Conservation (phyloP, 345 rosid genomes). For the Carallia brachiata region DNA sequence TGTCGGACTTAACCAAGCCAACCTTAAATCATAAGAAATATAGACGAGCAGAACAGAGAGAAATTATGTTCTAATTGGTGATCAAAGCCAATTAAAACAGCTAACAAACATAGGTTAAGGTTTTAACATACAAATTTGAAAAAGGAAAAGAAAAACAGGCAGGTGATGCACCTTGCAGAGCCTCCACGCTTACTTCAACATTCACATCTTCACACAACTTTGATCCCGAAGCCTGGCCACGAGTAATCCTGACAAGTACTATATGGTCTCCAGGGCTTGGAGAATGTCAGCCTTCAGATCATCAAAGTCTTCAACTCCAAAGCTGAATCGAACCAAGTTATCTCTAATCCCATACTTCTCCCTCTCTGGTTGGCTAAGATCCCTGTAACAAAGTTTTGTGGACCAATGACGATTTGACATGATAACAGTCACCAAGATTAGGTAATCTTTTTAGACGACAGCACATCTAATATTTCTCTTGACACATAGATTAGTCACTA, state of each 20-base stretch:
- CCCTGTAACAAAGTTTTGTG: slow-evolving; percentile 48
- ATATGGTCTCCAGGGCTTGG: slow-evolving; percentile 77
- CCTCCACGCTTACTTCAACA: slow-evolving; percentile 67
- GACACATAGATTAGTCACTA: no score
- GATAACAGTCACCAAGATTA: background rate
- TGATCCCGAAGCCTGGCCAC: no score
- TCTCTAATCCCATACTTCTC: slow-evolving; percentile 78
- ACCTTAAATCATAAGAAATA: background rate
- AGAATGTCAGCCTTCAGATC: slow-evolving; percentile 83
- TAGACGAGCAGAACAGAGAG: background rate
- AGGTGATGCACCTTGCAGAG: slow-evolving; percentile 30
- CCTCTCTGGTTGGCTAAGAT: slow-evolving; percentile 74
- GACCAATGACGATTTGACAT: no score
- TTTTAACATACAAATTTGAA: background rate
- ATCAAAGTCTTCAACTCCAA: slow-evolving; percentile 89
- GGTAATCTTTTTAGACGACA: no score
- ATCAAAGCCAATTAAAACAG: slow-evolving; percentile 23
- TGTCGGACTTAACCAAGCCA: background rate
- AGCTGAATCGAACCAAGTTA: slow-evolving; percentile 90
- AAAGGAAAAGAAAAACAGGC: background rate
- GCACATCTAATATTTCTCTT: no score
- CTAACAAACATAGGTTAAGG: background rate
- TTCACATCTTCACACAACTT: slow-evolving; percentile 54
- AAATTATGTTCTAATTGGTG: background rate
- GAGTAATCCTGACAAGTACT: background rate